A percentile compares a stretch with the other conserved stretches of the same genome.
Conservation (phyloP, 345 rosid genomes). For the Ceriops decandra region DNA sequence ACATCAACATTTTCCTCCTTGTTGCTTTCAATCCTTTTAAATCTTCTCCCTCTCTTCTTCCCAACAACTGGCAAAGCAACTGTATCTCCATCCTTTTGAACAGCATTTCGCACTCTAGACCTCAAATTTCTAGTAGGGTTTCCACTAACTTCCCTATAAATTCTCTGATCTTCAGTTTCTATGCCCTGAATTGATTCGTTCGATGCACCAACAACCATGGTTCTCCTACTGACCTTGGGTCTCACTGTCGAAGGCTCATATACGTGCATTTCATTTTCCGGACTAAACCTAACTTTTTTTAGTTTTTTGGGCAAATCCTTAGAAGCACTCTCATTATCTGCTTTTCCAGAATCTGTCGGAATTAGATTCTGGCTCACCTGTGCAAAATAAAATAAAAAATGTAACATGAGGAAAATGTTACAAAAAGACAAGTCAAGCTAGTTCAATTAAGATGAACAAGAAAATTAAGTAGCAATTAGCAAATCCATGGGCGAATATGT, state of each 20-base stretch:
- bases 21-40: neutral
- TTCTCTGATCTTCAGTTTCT: conserved; percentile 3
- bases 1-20: neutral
- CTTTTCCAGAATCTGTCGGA: conserved; percentile 7
- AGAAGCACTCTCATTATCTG: conserved; percentile 4
- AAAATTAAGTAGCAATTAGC: neutral
- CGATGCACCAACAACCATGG: neutral
- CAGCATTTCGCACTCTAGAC: conserved; percentile 10
- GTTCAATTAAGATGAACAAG: too few relatives aligned
- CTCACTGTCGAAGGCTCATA: conserved; percentile 38
- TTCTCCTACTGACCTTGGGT: conserved; percentile 13
- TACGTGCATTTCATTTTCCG: conserved; percentile 39
- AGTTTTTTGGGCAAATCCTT: conserved; percentile 8
- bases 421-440: neutral
- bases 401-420: neutral
- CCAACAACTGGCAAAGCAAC: conserved; percentile 12
- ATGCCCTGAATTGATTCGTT: neutral
- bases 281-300: conserved; percentile 65
- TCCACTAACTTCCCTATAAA: neutral
- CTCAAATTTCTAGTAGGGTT: conserved; percentile 9
- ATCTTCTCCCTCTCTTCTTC: conserved; percentile 30
- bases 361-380: conserved; percentile 25
- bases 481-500: neutral
- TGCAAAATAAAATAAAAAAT: neutral
- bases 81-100: neutral